phyloP scores from a whole-genome alignment of 2,329 filamentous ascomycete genomes.

The Curvularia eragrostidis region DNA sequence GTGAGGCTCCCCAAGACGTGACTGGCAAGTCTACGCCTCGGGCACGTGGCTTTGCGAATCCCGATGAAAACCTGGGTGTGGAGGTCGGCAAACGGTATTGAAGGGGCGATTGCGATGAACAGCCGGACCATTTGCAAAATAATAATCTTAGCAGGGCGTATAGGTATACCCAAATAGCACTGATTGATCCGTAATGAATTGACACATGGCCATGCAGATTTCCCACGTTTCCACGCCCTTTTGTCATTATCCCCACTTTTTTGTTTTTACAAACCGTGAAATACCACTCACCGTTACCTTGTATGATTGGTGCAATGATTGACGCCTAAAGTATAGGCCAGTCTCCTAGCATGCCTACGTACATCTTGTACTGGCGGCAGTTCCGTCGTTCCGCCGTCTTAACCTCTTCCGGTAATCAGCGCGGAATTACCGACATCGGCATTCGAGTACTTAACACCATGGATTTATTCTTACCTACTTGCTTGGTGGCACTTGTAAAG shows the following conservation, averaged over 20 bases:
- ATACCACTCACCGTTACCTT: not conserved
- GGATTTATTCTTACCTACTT: not conserved
- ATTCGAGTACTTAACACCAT: constrained; percentile 3
- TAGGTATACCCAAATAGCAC: constrained; percentile 19
- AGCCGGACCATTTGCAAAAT: not conserved
- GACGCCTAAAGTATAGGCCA: not conserved
- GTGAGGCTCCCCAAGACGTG: constrained; percentile 42
- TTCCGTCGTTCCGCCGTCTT: not conserved
- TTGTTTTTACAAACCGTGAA: not conserved
- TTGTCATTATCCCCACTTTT: not conserved
- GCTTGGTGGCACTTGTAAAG: not conserved
- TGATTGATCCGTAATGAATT: not conserved
- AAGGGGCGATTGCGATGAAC: not conserved
- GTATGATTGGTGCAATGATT: not conserved
- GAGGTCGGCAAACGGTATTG: constrained; percentile 47
- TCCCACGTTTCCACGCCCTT: not conserved
- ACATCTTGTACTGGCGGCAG: not conserved
- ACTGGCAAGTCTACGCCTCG: constrained; percentile 46
- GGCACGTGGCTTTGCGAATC: constrained; percentile 48
- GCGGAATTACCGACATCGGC: constrained; percentile 25
- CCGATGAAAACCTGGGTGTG: constrained; percentile 47
- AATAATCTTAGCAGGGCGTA: constrained; percentile 13
- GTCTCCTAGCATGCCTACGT: constrained; percentile 3
- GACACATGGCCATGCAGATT: not conserved
- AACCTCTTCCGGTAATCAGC: constrained; percentile 11